A percentile compares a stretch with the other conserved stretches of the same genome.
Evolutionary conservation across 768 basidiomycete species (phyloP).

Genomic region (Dacryopinax spathularia): DNA sequence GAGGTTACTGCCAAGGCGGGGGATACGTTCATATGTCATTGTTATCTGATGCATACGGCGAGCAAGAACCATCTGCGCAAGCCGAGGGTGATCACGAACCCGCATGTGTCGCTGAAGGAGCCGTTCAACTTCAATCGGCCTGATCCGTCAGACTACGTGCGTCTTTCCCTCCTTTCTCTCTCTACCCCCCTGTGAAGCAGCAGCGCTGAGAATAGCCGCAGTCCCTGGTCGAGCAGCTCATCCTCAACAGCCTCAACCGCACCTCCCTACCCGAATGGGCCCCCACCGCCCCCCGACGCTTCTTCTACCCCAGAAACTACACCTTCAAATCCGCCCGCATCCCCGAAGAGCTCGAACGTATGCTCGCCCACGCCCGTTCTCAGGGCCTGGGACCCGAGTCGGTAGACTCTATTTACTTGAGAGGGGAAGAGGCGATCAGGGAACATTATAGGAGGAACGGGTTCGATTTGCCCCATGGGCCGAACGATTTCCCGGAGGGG

Average conservation of each 20-base stretch:
- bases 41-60: constrained; percentile 11
- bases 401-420: constrained; percentile 15
- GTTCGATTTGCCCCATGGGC: constrained; percentile 7
- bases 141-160: constrained; percentile 12
- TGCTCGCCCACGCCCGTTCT: constrained; percentile 13
- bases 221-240: constrained; percentile 15
- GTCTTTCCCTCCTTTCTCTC: too few relatives aligned
- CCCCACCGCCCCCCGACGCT: constrained; percentile 10
- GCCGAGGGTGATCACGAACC: constrained; percentile 17
- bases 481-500: neutral
- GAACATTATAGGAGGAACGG: constrained; percentile 9
- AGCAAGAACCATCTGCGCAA: constrained; percentile 14
- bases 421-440: constrained; percentile 6
- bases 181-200: neutral
- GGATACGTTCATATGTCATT: constrained; percentile 13
- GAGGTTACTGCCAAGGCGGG: constrained; percentile 14
- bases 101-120: constrained; percentile 13
- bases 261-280: constrained; percentile 12
- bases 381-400: constrained; percentile 9
- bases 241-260: constrained; percentile 14
- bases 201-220: neutral
- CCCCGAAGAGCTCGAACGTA: constrained; percentile 12
- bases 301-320: constrained; percentile 15
- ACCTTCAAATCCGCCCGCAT: constrained; percentile 13
- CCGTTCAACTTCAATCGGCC: constrained; percentile 15